Conservation (phyloP, 2,329 filamentous ascomycete species). For the Ascomycota sp. region DNA sequence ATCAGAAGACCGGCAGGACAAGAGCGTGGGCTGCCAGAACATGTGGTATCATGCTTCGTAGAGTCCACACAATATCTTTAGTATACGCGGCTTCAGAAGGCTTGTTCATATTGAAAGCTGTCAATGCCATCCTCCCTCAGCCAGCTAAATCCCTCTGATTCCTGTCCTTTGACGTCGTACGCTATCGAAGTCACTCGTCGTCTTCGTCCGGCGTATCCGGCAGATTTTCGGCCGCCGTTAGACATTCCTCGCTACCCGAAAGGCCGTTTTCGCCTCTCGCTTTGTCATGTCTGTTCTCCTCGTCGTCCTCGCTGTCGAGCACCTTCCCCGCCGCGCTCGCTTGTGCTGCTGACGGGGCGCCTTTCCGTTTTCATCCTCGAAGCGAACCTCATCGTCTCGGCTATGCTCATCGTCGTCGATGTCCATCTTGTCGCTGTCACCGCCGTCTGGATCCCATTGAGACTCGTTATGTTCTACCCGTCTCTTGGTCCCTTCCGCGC, state of each 20-base stretch:
- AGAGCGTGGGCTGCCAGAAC: too few relatives aligned
- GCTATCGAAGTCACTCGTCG: constrained; percentile 5
- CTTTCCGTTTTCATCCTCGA: constrained; percentile 19
- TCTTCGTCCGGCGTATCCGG: constrained; percentile 16
- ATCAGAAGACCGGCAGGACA: too few relatives aligned
- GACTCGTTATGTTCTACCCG: constrained; percentile 17
- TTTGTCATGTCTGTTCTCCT: constrained; percentile 10
- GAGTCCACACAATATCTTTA: too few relatives aligned
- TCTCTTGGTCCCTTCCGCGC: constrained; percentile 24
- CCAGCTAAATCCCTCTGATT: too few relatives aligned
- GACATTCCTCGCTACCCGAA: constrained; percentile 8
- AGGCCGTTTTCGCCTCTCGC: constrained; percentile 4
- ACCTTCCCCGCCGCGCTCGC: constrained; percentile 30
- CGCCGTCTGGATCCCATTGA: constrained; percentile 12
- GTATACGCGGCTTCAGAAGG: too few relatives aligned
- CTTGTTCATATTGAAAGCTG: neutral
- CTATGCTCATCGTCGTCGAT: constrained; percentile 19
- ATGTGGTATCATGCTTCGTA: too few relatives aligned
- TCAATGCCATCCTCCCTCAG: neutral
- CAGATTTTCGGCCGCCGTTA: constrained; percentile 18
- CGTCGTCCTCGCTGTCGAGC: constrained; percentile 30
- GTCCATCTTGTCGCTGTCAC: constrained; percentile 27
- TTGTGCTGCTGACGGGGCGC: constrained; percentile 21
- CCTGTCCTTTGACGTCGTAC: too few relatives aligned
- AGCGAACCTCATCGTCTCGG: constrained; percentile 26